Percentiles rank a stretch among this genome's conserved stretches.
Conservation (phyloP, 805 yeast genomes). For the Lipomyces oligophaga region DNA sequence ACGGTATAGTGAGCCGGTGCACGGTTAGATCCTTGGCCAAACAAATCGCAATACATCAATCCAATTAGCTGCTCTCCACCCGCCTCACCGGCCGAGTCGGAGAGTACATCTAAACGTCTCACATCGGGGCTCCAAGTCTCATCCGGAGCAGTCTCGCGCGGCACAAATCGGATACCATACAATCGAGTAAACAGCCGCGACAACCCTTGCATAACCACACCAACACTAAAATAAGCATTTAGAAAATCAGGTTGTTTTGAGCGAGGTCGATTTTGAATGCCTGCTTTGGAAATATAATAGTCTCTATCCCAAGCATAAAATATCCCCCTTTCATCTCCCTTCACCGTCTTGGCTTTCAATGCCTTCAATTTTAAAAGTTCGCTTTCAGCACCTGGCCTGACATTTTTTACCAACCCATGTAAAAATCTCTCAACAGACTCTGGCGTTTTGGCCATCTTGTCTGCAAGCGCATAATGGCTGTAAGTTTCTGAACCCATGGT, state of each 20-base stretch:
- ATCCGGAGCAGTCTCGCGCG: conserved; percentile 58
- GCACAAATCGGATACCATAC: conserved; percentile 73
- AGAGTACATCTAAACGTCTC: conserved; percentile 70
- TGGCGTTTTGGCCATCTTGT: conserved; percentile 85
- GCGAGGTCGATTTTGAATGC: conserved; percentile 34
- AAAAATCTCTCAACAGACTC: conserved; percentile 70
- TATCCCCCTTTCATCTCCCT: conserved; percentile 37
- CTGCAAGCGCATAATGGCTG: conserved; percentile 76
- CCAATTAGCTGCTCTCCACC: conserved; percentile 50
- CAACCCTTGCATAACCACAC: conserved; percentile 79
- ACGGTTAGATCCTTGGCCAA: conserved; percentile 74
- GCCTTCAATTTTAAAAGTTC: conserved; percentile 51
- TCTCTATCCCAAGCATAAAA: conserved; percentile 93
- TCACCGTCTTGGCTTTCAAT: conserved; percentile 37
- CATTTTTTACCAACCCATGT: conserved; percentile 51
- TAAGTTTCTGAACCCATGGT: conserved; percentile 67
- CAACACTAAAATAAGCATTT: conserved; percentile 74
- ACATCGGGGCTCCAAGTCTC: conserved; percentile 91
- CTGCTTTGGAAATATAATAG: conserved; percentile 45
- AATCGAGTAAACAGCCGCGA: conserved; percentile 64
- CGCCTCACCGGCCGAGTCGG: conserved; percentile 49
- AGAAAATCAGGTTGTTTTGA: conserved; percentile 45
- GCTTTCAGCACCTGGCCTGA: conserved; percentile 50
- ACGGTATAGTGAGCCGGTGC: conserved; percentile 92
- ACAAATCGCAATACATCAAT: conserved; percentile 79